phyloP scores from a whole-genome alignment of 1,139 yeast genomes.

The Pichia sp. region DNA sequence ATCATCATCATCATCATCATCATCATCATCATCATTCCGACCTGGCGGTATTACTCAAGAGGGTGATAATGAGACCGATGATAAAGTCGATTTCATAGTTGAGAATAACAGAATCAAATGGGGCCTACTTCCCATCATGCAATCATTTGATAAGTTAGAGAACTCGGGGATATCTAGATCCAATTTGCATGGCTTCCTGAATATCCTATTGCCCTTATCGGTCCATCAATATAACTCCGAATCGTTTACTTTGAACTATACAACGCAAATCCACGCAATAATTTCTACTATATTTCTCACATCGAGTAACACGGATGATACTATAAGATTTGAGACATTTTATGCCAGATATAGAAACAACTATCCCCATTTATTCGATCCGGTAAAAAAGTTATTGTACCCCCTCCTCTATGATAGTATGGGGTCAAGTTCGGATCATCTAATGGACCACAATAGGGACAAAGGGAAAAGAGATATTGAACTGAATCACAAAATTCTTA shows the following conservation, averaged over 20 bases:
- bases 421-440: neutral
- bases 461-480: neutral
- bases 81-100: conserved; percentile 37
- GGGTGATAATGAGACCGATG: conserved; percentile 8
- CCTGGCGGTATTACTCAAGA: neutral
- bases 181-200: neutral
- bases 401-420: conserved; percentile 27
- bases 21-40: no score
- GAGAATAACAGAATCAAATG: conserved; percentile 31
- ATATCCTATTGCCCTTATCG: conserved; percentile 14
- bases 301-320: neutral
- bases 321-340: conserved; percentile 1
- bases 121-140: conserved; percentile 26
- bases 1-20: conserved; percentile 2
- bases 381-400: conserved; percentile 32
- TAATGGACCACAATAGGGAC: conserved; percentile 18
- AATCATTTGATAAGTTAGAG: conserved; percentile 31
- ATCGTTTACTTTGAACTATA: conserved; percentile 9
- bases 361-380: conserved; percentile 36
- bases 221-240: neutral
- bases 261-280: conserved; percentile 7
- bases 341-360: conserved; percentile 8
- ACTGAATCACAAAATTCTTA: conserved; percentile 9
- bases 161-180: neutral
- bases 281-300: neutral